Conservation (phyloP, 768 basidiomycete genomes). For the Lentinus brumalis region DNA sequence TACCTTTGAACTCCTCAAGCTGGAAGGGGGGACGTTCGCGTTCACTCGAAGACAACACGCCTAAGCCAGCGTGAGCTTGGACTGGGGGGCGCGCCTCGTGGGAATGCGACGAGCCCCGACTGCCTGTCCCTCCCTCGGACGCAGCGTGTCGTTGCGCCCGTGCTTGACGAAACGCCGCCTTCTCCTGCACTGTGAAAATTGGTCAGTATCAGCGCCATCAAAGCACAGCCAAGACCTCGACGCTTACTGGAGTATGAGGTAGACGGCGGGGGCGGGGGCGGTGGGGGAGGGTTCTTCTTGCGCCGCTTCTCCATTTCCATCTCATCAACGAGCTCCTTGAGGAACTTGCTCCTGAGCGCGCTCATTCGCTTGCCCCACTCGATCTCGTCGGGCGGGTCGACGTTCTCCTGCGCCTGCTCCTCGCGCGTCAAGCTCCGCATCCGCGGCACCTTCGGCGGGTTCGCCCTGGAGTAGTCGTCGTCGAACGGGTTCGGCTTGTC, state of each 20-base stretch:
- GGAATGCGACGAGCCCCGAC: slow-evolving; percentile 30
- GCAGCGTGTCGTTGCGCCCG: slow-evolving; percentile 20
- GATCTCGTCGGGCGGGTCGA: slow-evolving; percentile 76
- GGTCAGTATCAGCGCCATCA: background rate
- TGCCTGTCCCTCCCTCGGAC: slow-evolving; percentile 20
- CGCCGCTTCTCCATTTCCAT: slow-evolving; percentile 39
- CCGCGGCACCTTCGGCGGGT: slow-evolving; percentile 66
- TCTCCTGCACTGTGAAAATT: slow-evolving; percentile 13
- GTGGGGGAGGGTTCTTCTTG: slow-evolving; percentile 39
- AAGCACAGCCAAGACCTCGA: background rate
- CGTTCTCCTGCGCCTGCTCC: slow-evolving; percentile 67
- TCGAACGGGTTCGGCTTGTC: slow-evolving; percentile 72
- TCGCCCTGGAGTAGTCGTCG: slow-evolving; percentile 58
- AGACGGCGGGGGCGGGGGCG: slow-evolving; percentile 28
- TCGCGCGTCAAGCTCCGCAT: slow-evolving; percentile 55
- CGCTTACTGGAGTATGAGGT: slow-evolving; percentile 16
- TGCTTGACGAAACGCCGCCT: slow-evolving; percentile 21
- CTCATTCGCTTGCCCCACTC: slow-evolving; percentile 81
- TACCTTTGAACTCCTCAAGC: slow-evolving; percentile 13
- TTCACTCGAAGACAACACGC: slow-evolving; percentile 7
- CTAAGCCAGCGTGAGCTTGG: slow-evolving; percentile 1
- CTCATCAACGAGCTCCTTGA: slow-evolving; percentile 63
- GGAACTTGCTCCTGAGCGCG: slow-evolving; percentile 65
- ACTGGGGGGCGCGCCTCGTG: slow-evolving; percentile 22
- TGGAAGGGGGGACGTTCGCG: slow-evolving; percentile 6